Evolutionary conservation across 2,329 filamentous ascomycete genomes (phyloP).

Genomic region (Drechslera avenae): DNA sequence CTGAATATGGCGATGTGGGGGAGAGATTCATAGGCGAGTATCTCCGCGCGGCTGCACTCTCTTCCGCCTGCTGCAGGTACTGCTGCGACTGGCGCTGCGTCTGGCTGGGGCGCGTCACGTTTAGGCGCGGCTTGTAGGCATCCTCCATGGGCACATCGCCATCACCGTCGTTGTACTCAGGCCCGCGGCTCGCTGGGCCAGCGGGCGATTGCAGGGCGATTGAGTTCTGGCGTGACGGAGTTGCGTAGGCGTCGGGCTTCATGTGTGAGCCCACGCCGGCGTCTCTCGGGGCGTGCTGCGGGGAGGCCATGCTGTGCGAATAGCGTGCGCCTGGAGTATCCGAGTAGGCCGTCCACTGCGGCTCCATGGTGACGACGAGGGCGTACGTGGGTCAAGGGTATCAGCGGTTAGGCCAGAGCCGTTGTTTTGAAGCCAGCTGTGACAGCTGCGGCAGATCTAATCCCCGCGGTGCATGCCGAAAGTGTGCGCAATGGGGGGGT

Average conservation of each 20-base stretch:
- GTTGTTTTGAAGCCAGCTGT: too few relatives aligned
- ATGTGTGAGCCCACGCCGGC: slow-evolving; percentile 37
- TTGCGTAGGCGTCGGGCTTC: slow-evolving; percentile 46
- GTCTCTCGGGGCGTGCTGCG: slow-evolving; percentile 42
- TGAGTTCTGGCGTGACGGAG: slow-evolving; percentile 45
- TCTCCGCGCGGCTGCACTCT: slow-evolving; percentile 82
- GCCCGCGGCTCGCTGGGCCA: slow-evolving; percentile 34
- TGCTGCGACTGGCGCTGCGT: slow-evolving; percentile 78
- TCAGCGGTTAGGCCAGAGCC: neutral
- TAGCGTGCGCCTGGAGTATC: slow-evolving; percentile 45
- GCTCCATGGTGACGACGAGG: slow-evolving; percentile 39
- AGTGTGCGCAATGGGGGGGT: slow-evolving; percentile 23
- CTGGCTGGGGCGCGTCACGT: slow-evolving; percentile 64
- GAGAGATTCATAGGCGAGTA: slow-evolving; percentile 97
- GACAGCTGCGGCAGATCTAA: slow-evolving; percentile 9
- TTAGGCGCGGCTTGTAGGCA: slow-evolving; percentile 14
- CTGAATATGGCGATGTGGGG: slow-evolving; percentile 77
- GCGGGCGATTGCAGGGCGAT: slow-evolving; percentile 46
- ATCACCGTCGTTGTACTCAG: slow-evolving; percentile 52
- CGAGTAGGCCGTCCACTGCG: slow-evolving; percentile 47
- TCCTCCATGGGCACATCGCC: slow-evolving; percentile 16
- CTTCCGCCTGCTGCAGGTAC: slow-evolving; percentile 68
- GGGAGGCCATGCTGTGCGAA: slow-evolving; percentile 43
- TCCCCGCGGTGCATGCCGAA: slow-evolving; percentile 44
- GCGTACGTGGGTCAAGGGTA: slow-evolving; percentile 10